A percentile compares a stretch with the other conserved stretches of the same genome.
Evolutionary conservation across 805 yeast genomes (phyloP).

Genomic region (Saccharomycopsis guyanensis): DNA sequence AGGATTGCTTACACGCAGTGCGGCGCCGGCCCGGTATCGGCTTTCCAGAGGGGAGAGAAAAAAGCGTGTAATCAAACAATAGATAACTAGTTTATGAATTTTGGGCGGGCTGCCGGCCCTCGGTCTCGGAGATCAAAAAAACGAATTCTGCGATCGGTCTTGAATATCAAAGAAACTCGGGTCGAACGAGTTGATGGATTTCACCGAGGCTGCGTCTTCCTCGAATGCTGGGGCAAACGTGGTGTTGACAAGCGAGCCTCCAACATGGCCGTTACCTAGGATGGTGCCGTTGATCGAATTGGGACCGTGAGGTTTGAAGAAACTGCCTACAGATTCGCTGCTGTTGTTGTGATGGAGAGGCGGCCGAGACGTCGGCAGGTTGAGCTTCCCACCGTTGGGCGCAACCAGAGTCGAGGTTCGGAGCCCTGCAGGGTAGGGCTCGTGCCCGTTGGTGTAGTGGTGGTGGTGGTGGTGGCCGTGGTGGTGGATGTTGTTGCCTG

Average conservation of each 20-base stretch:
- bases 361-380: background rate
- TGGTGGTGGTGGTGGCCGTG: conserved; percentile 21
- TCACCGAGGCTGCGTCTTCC: conserved; percentile 11
- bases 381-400: conserved; percentile 3
- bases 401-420: background rate
- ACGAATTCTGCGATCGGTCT: background rate
- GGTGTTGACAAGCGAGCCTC: background rate
- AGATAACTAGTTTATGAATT: too few relatives aligned
- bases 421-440: conserved; percentile 13
- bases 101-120: too few relatives aligned
- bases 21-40: too few relatives aligned
- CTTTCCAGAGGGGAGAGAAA: too few relatives aligned
- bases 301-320: conserved; percentile 6
- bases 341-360: conserved; percentile 13
- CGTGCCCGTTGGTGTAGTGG: conserved; percentile 15
- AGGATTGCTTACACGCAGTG: too few relatives aligned
- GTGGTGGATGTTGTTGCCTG: conserved; percentile 16
- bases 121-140: too few relatives aligned
- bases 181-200: conserved; percentile 13
- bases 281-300: background rate
- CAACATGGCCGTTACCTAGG: background rate
- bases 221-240: background rate
- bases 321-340: conserved; percentile 16
- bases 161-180: conserved; percentile 9
- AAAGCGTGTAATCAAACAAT: too few relatives aligned